Evolutionary conservation across 1,284 basidiomycete genomes (phyloP).

Genomic region (Trichosporon coremiiforme): DNA sequence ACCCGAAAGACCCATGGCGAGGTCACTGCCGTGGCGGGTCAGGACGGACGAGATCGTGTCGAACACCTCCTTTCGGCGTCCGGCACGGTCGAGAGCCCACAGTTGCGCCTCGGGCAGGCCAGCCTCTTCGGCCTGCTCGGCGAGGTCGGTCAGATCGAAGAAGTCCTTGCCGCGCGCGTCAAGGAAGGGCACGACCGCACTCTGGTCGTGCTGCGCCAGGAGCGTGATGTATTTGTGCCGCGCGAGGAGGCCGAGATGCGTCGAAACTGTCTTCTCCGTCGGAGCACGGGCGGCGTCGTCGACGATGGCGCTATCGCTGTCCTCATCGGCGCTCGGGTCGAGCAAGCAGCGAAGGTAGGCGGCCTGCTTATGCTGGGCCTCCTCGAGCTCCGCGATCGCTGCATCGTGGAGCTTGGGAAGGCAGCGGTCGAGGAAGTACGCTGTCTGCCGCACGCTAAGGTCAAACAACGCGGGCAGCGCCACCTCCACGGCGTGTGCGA

Average conservation of each 20-base stretch:
- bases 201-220: constrained; percentile 70
- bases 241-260: constrained; percentile 60
- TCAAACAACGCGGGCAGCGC: constrained; percentile 69
- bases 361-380: constrained; percentile 64
- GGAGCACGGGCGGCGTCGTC: constrained; percentile 23
- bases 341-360: constrained; percentile 78
- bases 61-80: constrained; percentile 68
- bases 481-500: constrained; percentile 61
- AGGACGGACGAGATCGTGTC: constrained; percentile 67
- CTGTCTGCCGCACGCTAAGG: constrained; percentile 67
- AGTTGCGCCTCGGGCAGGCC: constrained; percentile 74
- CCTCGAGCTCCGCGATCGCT: constrained; percentile 39
- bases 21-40: constrained; percentile 61
- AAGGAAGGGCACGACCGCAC: constrained; percentile 68
- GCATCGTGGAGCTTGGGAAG: constrained; percentile 66
- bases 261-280: constrained; percentile 39
- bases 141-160: constrained; percentile 66
- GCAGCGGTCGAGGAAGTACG: constrained; percentile 71
- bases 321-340: constrained; percentile 62
- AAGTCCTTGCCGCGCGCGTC: constrained; percentile 63
- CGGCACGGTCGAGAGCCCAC: constrained; percentile 74
- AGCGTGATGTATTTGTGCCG: constrained; percentile 69
- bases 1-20: constrained; percentile 60
- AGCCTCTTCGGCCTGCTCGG: constrained; percentile 67
- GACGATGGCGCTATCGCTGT: constrained; percentile 23